Percentiles rank a stretch among this genome's conserved stretches.
These are phyloP conservation scores for Aspergillus terreus DNA, from an alignment of 2,329 filamentous ascomycete genomes.

Conservation along the genomic window DNA sequence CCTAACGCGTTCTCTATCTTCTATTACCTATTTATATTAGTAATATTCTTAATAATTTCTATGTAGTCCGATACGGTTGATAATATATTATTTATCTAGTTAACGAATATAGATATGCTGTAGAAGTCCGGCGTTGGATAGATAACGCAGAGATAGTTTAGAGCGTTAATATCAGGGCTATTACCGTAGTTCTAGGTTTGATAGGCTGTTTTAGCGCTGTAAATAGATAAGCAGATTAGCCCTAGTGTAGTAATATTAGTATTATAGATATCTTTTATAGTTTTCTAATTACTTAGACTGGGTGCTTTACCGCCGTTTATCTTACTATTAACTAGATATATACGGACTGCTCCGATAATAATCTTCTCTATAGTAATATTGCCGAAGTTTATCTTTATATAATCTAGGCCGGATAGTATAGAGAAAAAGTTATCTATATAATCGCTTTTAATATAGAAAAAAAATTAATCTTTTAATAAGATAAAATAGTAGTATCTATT, in stretches of 20 bases:
- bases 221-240: slow-evolving; percentile 3
- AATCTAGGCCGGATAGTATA: slow-evolving; percentile 4
- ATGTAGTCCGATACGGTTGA: no score
- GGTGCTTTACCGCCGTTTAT: slow-evolving; percentile 3
- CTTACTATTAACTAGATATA: slow-evolving; percentile 2
- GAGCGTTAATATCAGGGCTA: not conserved
- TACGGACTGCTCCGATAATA: slow-evolving; percentile 5
- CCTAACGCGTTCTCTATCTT: no score
- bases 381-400: slow-evolving; percentile 2
- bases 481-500: slow-evolving; percentile 8
- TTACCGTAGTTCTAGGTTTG: not conserved
- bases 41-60: no score
- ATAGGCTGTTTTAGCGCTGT: slow-evolving; percentile 4
- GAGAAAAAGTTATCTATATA: slow-evolving; percentile 3
- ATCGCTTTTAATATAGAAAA: not conserved
- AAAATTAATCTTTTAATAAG: not conserved
- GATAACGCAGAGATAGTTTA: slow-evolving; percentile 35
- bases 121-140: slow-evolving; percentile 1
- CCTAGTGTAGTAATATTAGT: slow-evolving; percentile 8
- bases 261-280: slow-evolving; percentile 4
- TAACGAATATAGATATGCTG: no score
- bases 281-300: not conserved
- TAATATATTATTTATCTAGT: no score
- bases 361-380: slow-evolving; percentile 6
- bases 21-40: no score